Evolutionary conservation across 169 alveolate species (phyloP).

Genomic region (Theileria sp.): DNA sequence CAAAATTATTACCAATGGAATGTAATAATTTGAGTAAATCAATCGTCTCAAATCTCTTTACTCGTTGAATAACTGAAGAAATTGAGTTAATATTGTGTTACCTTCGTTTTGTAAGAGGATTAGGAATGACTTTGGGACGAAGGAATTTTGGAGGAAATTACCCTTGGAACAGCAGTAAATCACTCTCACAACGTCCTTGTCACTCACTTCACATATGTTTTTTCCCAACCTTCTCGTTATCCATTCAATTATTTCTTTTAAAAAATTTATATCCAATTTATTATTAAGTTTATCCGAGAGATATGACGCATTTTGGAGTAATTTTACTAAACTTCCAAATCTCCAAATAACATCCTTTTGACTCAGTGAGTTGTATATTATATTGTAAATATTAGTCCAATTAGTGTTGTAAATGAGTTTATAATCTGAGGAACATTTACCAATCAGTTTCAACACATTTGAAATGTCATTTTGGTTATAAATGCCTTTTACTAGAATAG

Average conservation of each 20-base stretch:
- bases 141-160: conserved; percentile 4
- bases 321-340: conserved; percentile 21
- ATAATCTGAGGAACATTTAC: conserved; percentile 5
- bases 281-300: background rate
- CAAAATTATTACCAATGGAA: conserved; percentile 40
- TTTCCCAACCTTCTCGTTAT: conserved; percentile 23
- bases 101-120: conserved; percentile 56
- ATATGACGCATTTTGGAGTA: conserved; percentile 57
- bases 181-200: conserved; percentile 27
- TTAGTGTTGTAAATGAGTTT: background rate
- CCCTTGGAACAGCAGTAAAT: conserved; percentile 30
- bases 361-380: background rate
- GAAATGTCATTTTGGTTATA: background rate
- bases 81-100: background rate
- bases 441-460: conserved; percentile 6
- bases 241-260: background rate
- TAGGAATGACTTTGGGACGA: conserved; percentile 34
- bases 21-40: conserved; percentile 47
- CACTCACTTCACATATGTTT: conserved; percentile 31
- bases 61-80: conserved; percentile 46
- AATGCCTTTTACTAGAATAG: background rate
- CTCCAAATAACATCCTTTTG: background rate
- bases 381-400: conserved; percentile 5
- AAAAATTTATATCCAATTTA: background rate
- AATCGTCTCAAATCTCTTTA: conserved; percentile 26